Evolutionary conservation across 2,329 filamentous ascomycete genomes (phyloP).

Genomic region (Cordyceps fumosorosea): DNA sequence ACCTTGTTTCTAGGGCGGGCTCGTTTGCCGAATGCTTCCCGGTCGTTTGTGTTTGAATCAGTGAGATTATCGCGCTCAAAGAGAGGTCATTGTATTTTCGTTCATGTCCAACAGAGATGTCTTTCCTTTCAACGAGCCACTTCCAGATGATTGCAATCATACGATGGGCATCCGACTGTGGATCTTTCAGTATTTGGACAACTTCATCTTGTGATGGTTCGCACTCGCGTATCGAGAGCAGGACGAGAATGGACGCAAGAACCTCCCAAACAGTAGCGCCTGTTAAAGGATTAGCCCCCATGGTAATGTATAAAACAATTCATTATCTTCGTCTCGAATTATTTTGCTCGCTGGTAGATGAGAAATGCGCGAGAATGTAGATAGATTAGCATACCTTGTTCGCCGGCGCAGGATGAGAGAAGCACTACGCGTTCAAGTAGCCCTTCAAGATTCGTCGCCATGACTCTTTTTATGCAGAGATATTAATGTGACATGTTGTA

Average conservation of each 20-base stretch:
- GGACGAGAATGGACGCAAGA: constrained; percentile 25
- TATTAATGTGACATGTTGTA: not conserved
- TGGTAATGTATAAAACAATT: not conserved
- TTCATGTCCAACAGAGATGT: constrained; percentile 29
- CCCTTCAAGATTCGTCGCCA: constrained; percentile 34
- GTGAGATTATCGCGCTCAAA: constrained; percentile 24
- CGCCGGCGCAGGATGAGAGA: constrained; percentile 31
- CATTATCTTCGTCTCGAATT: too few relatives aligned
- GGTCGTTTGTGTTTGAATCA: constrained; percentile 12
- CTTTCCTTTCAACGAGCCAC: constrained; percentile 29
- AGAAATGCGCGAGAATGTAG: not conserved
- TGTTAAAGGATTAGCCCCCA: constrained; percentile 11
- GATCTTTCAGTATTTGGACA: constrained; percentile 13
- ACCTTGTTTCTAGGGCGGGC: not conserved
- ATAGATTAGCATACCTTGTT: constrained; percentile 26
- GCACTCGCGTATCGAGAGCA: not conserved
- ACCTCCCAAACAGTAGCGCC: constrained; percentile 28
- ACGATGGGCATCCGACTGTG: constrained; percentile 18
- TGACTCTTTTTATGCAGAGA: constrained; percentile 14
- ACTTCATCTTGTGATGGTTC: constrained; percentile 16
- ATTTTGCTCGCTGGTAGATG: not conserved
- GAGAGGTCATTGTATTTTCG: constrained; percentile 33
- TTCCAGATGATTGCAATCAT: constrained; percentile 29
- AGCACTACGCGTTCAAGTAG: constrained; percentile 31
- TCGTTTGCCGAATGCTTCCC: too few relatives aligned